These are phyloP conservation scores for Pyrenophora tritici-repentis DNA, from an alignment of 2,329 filamentous ascomycete genomes.

Conservation along the genomic window DNA sequence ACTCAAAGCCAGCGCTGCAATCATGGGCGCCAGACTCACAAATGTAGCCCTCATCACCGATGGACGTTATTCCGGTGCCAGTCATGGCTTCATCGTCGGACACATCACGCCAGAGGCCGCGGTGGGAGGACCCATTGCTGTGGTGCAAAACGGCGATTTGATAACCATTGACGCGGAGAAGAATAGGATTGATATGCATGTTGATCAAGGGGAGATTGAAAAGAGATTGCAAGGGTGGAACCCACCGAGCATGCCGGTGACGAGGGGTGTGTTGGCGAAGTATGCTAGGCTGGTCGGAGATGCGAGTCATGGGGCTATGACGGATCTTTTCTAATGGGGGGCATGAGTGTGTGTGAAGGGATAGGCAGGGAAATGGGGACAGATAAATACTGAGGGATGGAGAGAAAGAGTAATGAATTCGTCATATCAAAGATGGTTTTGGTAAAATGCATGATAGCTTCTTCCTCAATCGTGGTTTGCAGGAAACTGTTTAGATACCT, in stretches of 20 bases:
- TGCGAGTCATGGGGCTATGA: conserved; percentile 89
- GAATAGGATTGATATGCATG: conserved; percentile 73
- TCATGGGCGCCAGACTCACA: conserved; percentile 87
- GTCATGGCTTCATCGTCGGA: conserved; percentile 91
- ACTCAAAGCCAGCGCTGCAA: conserved; percentile 82
- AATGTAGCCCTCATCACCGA: conserved; percentile 93
- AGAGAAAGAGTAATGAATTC: not conserved
- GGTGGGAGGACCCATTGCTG: conserved; percentile 82
- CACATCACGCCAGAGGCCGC: conserved; percentile 92
- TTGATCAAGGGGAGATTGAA: conserved; percentile 72
- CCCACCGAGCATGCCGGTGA: conserved; percentile 72
- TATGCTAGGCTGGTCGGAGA: conserved; percentile 87
- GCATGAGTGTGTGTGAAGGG: not conserved
- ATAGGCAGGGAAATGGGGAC: not conserved
- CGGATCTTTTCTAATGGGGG: conserved; percentile 66
- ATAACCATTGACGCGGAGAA: conserved; percentile 85
- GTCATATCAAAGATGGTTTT: no score
- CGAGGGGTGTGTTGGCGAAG: conserved; percentile 84
- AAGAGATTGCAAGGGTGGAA: conserved; percentile 69
- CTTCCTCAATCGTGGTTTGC: no score
- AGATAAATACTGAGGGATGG: no score
- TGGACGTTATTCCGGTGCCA: conserved; percentile 84
- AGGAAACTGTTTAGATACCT: no score
- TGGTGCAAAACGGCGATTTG: conserved; percentile 78
- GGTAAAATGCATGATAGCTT: no score